These are phyloP conservation scores for Cryphonectria nitschkei DNA, from an alignment of 2,329 filamentous ascomycete genomes.

Conservation along the genomic window DNA sequence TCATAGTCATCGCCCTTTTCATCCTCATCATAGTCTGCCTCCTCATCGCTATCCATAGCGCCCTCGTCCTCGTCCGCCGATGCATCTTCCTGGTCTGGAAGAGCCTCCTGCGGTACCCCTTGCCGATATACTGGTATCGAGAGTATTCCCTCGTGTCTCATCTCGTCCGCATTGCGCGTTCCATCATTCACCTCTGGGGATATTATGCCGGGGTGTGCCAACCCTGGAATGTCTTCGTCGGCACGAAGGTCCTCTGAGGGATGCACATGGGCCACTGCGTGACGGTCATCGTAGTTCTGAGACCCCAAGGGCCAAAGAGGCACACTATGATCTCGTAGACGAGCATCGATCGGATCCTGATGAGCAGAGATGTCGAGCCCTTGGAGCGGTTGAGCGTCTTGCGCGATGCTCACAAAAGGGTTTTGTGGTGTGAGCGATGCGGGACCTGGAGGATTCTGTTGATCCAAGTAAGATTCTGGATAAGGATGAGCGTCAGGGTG, in stretches of 20 bases:
- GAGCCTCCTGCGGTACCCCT: constrained; percentile 22
- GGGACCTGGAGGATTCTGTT: constrained; percentile 13
- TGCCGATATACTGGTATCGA: constrained; percentile 25
- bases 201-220: constrained; percentile 22
- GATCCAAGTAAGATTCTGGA: constrained; percentile 19
- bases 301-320: constrained; percentile 26
- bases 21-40: constrained; percentile 37
- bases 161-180: constrained; percentile 26
- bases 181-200: constrained; percentile 28
- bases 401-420: constrained; percentile 28
- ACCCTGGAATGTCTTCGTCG: constrained; percentile 5
- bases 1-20: constrained; percentile 38
- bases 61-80: constrained; percentile 32
- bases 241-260: constrained; percentile 21
- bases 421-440: constrained; percentile 11
- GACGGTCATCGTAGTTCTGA: constrained; percentile 20
- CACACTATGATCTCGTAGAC: constrained; percentile 20
- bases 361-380: constrained; percentile 26
- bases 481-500: constrained; percentile 12
- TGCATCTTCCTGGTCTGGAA: constrained; percentile 21
- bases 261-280: constrained; percentile 21
- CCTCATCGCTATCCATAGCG: constrained; percentile 33
- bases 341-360: constrained; percentile 14
- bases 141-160: constrained; percentile 24
- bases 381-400: constrained; percentile 38